phyloP scores from a whole-genome alignment of 179 eudicot genomes.

The Beta lomatogona region DNA sequence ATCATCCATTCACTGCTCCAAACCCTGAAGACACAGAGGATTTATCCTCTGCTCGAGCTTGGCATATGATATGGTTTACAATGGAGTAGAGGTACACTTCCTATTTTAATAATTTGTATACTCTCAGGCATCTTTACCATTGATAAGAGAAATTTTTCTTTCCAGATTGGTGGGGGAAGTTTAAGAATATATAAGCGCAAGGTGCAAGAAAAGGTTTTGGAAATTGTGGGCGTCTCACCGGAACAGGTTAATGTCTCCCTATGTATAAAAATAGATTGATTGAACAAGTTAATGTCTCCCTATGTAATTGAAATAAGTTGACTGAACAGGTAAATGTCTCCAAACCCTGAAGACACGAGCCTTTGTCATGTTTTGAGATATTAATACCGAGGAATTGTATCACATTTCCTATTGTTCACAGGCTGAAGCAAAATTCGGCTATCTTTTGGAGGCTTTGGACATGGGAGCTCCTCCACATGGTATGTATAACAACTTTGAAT shows the following conservation, averaged over 20 bases:
- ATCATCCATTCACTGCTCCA: conserved; percentile 98
- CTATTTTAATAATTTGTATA: background rate
- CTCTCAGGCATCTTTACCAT: background rate
- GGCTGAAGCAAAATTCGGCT: conserved; percentile 98
- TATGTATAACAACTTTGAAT: conserved; percentile 22
- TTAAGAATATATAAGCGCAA: conserved; percentile 85
- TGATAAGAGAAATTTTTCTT: conserved; percentile 4
- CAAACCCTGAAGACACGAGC: background rate
- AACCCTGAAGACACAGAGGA: conserved; percentile 88
- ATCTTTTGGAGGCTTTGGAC: conserved; percentile 94
- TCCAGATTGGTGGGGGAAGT: conserved; percentile 93
- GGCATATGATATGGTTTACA: conserved; percentile 99
- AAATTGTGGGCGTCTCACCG: conserved; percentile 66
- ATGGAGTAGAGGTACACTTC: conserved; percentile 83
- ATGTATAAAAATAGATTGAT: no score
- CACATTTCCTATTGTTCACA: conserved; percentile 34
- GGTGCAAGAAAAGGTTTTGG: conserved; percentile 81
- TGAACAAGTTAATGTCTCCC: no score
- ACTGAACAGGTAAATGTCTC: no score
- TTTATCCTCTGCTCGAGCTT: conserved; percentile 96
- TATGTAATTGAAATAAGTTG: no score
- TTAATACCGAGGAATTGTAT: background rate
- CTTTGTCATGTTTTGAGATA: no score
- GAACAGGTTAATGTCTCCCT: conserved; percentile 54
- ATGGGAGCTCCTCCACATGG: conserved; percentile 99